These are phyloP conservation scores for Pythium dissotocum DNA, from an alignment of 352 stramenopile genomes.

Conservation along the genomic window DNA sequence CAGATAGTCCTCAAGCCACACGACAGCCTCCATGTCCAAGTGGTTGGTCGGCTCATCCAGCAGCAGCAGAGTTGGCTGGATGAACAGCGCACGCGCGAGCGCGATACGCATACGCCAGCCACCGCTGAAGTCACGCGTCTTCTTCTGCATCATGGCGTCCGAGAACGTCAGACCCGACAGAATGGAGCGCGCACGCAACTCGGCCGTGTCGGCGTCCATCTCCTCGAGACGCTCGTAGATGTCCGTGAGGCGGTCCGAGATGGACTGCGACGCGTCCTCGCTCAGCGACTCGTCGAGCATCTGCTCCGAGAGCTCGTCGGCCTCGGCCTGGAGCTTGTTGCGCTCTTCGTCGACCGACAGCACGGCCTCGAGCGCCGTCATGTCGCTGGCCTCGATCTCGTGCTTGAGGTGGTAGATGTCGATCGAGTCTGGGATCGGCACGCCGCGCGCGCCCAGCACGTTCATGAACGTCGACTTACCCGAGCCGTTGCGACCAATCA, in stretches of 20 bases:
- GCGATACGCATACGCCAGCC: slow-evolving; percentile 97
- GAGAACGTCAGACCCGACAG: slow-evolving; percentile 96
- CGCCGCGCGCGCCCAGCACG: slow-evolving; percentile 92
- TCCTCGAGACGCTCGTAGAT: slow-evolving; percentile 96
- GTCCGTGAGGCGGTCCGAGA: slow-evolving; percentile 92
- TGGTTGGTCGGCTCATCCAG: slow-evolving; percentile 96
- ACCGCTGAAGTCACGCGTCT: slow-evolving; percentile 93
- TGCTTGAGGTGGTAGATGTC: slow-evolving; percentile 97
- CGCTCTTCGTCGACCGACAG: slow-evolving; percentile 95
- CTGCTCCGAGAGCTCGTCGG: slow-evolving; percentile 91
- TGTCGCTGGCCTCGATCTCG: slow-evolving; percentile 94
- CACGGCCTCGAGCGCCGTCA: slow-evolving; percentile 95
- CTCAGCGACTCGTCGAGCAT: slow-evolving; percentile 87
- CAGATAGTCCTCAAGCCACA: slow-evolving; percentile 99
- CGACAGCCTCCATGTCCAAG: slow-evolving; percentile 97
- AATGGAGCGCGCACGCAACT: slow-evolving; percentile 92
- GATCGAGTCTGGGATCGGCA: slow-evolving; percentile 95
- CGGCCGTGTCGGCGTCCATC: slow-evolving; percentile 93
- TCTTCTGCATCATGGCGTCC: slow-evolving; percentile 93
- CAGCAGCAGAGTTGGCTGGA: slow-evolving; percentile 94
- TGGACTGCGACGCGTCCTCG: slow-evolving; percentile 81
- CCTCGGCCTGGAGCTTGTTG: slow-evolving; percentile 91
- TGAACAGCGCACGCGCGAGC: slow-evolving; percentile 96
- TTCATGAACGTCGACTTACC: slow-evolving; percentile 98
- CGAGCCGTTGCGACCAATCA: slow-evolving; percentile 96